Evolutionary conservation across 768 basidiomycete genomes (phyloP).

Genomic region (Fomitopsis serialis): DNA sequence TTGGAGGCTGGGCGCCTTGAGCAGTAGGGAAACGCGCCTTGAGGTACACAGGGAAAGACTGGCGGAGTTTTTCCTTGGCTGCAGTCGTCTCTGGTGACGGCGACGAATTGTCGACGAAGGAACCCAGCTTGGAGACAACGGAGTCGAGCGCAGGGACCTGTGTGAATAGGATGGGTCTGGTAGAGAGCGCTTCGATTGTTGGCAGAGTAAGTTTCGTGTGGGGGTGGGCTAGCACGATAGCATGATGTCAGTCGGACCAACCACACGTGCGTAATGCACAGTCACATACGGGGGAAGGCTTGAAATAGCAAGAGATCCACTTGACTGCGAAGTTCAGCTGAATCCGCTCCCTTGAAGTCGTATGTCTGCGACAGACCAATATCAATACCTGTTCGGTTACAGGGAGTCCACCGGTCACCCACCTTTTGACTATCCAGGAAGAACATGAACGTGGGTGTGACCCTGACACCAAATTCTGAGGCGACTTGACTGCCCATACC

Average conservation of each 20-base stretch:
- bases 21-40: constrained; percentile 44
- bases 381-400: neutral
- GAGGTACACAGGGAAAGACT: constrained; percentile 56
- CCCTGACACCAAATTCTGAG: constrained; percentile 56
- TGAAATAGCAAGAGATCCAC: constrained; percentile 70
- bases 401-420: neutral
- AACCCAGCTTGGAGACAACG: constrained; percentile 52
- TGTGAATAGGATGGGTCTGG: constrained; percentile 71
- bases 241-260: neutral
- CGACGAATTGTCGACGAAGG: constrained; percentile 51
- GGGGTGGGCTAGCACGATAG: constrained; percentile 55
- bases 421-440: constrained; percentile 77
- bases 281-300: constrained; percentile 71
- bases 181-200: constrained; percentile 53
- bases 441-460: constrained; percentile 87
- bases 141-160: constrained; percentile 67
- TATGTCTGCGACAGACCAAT: constrained; percentile 37
- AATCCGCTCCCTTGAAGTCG: constrained; percentile 71
- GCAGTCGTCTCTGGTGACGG: constrained; percentile 28
- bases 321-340: constrained; percentile 63
- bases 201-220: constrained; percentile 60
- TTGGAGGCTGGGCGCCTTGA: constrained; percentile 14
- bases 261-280: neutral
- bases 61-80: constrained; percentile 45
- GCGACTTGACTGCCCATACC: constrained; percentile 61